phyloP scores from a whole-genome alignment of 2,329 filamentous ascomycete species.

The Fusarium sp. region DNA sequence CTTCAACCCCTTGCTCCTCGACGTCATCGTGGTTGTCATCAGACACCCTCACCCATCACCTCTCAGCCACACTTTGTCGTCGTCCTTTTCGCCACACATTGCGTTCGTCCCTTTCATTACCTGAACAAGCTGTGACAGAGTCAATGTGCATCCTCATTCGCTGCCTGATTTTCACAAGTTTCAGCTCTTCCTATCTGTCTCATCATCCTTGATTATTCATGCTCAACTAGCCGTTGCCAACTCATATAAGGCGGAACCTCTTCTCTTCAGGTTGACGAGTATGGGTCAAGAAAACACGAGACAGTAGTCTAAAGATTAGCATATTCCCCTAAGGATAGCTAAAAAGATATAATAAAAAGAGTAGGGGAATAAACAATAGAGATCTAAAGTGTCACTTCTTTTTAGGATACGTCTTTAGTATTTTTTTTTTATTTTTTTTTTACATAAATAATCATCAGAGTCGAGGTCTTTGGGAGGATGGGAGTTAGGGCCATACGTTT shows the following conservation, averaged over 20 bases:
- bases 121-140: background rate
- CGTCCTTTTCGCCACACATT: slow-evolving; percentile 23
- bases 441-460: background rate
- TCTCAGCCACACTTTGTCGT: slow-evolving; percentile 26
- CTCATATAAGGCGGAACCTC: background rate
- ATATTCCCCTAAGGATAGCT: background rate
- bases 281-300: background rate
- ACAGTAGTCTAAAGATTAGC: background rate
- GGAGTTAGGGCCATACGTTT: background rate
- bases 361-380: background rate
- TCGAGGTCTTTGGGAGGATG: background rate
- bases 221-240: background rate
- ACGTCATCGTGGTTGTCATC: slow-evolving; percentile 35
- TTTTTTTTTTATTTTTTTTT: background rate
- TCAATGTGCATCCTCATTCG: background rate
- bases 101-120: background rate
- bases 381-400: background rate
- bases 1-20: slow-evolving; percentile 16
- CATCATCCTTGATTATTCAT: slow-evolving; percentile 1
- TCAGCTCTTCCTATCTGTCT: background rate
- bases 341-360: background rate
- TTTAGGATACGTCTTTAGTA: background rate
- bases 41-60: slow-evolving; percentile 9
- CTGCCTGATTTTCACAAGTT: background rate
- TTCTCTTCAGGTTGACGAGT: background rate